phyloP scores from a whole-genome alignment of 345 rosid species.

The Eucalyptus pauciflora region DNA sequence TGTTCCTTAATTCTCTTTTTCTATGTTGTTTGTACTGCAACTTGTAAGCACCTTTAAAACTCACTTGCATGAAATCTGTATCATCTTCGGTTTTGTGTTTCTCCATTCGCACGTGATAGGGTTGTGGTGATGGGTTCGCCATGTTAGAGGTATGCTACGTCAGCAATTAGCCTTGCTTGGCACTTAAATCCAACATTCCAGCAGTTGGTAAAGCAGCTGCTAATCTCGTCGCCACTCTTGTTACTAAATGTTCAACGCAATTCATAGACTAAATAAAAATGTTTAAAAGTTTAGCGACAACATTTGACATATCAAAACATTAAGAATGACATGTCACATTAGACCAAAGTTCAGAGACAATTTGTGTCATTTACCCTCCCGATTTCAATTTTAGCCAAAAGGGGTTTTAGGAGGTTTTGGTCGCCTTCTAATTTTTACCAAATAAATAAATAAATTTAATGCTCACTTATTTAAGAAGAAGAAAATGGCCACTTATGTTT shows the following conservation, averaged over 20 bases:
- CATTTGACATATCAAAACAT: not conserved
- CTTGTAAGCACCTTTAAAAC: not conserved
- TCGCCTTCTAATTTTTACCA: not conserved
- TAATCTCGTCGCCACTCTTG: not conserved
- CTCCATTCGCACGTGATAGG: not conserved
- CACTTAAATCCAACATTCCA: not conserved
- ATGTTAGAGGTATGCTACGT: not conserved
- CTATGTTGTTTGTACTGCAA: not conserved
- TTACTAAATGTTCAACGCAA: not conserved
- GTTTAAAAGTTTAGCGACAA: not conserved
- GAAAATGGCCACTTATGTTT: not conserved
- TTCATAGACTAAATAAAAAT: not conserved
- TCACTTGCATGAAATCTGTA: not conserved
- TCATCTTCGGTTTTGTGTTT: not conserved
- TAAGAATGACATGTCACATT: not conserved
- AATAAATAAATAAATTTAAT: not conserved
- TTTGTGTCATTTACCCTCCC: not conserved
- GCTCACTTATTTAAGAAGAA: not conserved
- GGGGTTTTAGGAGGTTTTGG: not conserved
- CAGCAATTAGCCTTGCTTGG: not conserved
- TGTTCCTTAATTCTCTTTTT: not conserved
- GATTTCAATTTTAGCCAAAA: not conserved
- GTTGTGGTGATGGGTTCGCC: not conserved
- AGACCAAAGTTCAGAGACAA: not conserved
- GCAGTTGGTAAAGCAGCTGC: not conserved